Evolutionary conservation across 139 green algal species (phyloP).

Genomic region (Coelastrella sp.): DNA sequence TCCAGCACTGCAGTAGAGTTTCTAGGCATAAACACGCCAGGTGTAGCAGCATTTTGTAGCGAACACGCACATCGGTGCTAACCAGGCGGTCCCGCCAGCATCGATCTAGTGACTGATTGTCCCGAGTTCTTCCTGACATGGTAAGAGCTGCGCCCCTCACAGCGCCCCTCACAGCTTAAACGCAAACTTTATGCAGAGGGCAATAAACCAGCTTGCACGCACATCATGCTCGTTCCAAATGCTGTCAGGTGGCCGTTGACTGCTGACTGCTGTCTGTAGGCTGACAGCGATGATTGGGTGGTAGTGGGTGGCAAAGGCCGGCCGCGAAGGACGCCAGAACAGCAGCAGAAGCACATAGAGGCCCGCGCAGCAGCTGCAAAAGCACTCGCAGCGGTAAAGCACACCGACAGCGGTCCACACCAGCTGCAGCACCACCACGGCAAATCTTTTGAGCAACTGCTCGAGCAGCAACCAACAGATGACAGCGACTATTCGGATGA

Average conservation of each 20-base stretch:
- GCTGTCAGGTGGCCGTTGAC: background rate
- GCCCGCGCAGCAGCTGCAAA: background rate
- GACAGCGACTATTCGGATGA: background rate
- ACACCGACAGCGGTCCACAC: background rate
- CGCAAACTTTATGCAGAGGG: too few relatives aligned
- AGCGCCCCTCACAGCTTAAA: too few relatives aligned
- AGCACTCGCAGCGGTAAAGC: conserved; percentile 4
- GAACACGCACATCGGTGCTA: too few relatives aligned
- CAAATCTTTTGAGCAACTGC: background rate
- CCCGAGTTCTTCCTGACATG: too few relatives aligned
- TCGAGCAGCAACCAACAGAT: background rate
- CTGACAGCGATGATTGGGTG: conserved; percentile 26
- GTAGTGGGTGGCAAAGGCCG: conserved; percentile 39
- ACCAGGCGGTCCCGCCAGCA: too few relatives aligned
- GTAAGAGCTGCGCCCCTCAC: too few relatives aligned
- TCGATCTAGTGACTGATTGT: too few relatives aligned
- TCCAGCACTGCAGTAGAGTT: too few relatives aligned
- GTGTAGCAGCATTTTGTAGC: too few relatives aligned
- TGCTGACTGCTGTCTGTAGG: background rate
- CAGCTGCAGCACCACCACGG: conserved; percentile 31
- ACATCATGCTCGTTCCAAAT: too few relatives aligned
- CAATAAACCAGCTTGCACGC: too few relatives aligned
- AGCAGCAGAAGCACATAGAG: conserved; percentile 18
- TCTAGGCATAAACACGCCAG: too few relatives aligned
- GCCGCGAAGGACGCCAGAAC: conserved; percentile 18